Base-by-base conservation (phyloP, 176 grass and related monocot genomes). In the Avena sativa region DNA sequence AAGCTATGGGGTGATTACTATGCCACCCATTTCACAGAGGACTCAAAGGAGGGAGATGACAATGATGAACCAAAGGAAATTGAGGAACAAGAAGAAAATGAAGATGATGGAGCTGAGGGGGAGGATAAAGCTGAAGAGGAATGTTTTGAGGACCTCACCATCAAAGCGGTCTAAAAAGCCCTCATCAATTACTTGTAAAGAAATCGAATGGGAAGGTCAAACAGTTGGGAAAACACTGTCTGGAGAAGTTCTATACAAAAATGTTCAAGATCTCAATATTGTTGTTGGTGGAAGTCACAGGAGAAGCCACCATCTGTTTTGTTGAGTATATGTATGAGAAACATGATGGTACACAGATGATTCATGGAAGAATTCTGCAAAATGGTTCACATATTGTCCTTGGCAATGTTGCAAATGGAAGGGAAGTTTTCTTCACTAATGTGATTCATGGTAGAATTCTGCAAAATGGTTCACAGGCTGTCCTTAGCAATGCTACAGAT, bases 401-500 rank as follows among this genome's bases (percentile, higher is more conserved):
- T 58, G 90, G 87, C 74, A 92, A 94, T 87, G 93, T 90, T 68
- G 81, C 90, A 56, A 85, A 94, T 88, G 90, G 86, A 60, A 87
- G 87, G 64, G 87, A 90, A 49, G 19, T 92, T 66, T 94, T 94
- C 79, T 80, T 34, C 6, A 43, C 6, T 43, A 43, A 43, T 43
- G 40, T 76, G 85, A 86, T 80, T 38, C 88, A 92, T 86, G 93
- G 90, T 43, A 92, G 82, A 76, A 76, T 86, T 44, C 48, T 90
- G 64, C 56, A 64, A 20, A 90, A 71, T 61, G 87, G 93, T 26
- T 80, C 23, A 2, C 81, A 88, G 4, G 86, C 85, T 57, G 36
- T 94, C 90, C 86, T 92, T 50, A 90, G 87, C 74, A 92, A 94
- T 87, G 93, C 93, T 68, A 79, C 90, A 55, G 82, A 94, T 88